A percentile compares a stretch with the other conserved stretches of the same genome.
Evolutionary conservation across 306 rosid genomes (phyloP).

Genomic region (Glycine tomentella): DNA sequence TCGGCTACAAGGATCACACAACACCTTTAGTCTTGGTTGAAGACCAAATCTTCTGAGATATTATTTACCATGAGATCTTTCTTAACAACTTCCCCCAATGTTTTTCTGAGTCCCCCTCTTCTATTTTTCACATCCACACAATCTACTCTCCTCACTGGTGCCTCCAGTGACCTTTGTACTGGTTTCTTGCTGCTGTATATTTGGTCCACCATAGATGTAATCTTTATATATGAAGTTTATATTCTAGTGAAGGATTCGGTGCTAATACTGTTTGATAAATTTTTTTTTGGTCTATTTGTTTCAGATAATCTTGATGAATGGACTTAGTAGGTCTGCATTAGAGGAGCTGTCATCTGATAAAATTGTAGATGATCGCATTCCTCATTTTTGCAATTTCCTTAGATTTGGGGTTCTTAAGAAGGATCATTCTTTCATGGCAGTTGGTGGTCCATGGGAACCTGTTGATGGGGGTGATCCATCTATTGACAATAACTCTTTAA

Average conservation of each 20-base stretch:
- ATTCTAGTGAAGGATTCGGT: neutral
- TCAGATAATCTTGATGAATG: constrained; percentile 91
- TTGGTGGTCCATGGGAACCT: constrained; percentile 95
- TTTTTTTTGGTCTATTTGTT: neutral
- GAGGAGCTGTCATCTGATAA: constrained; percentile 94
- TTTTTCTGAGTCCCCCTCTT: neutral
- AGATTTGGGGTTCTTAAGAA: constrained; percentile 91
- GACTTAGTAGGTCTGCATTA: constrained; percentile 80
- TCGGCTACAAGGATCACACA: neutral
- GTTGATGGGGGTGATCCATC: constrained; percentile 91
- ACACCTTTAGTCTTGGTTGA: neutral
- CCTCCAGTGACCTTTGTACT: neutral
- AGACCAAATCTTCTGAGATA: neutral
- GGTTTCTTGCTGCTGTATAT: neutral
- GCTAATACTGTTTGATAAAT: neutral
- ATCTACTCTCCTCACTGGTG: neutral
- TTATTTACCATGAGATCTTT: neutral
- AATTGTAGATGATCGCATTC: constrained; percentile 74
- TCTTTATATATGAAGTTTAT: constrained; percentile 1
- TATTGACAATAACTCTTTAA: constrained; percentile 68
- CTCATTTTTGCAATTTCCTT: constrained; percentile 89
- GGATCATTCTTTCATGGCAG: constrained; percentile 84
- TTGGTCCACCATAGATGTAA: constrained; percentile 11
- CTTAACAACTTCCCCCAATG: neutral
- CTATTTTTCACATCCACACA: neutral